phyloP scores from a whole-genome alignment of 225 moss, liverwort and hornwort species.

The Neckera pumila region DNA sequence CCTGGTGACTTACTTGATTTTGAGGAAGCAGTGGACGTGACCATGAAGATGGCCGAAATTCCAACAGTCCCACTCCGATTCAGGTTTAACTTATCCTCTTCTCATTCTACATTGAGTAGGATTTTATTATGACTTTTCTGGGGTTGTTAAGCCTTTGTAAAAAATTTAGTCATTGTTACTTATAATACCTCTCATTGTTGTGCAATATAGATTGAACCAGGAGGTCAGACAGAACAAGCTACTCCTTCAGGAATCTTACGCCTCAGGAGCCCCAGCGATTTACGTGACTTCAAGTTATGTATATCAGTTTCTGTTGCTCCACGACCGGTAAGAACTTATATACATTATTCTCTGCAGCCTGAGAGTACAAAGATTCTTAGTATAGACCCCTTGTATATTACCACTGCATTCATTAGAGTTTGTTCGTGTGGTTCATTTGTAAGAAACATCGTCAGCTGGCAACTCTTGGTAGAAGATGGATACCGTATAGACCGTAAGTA shows the following conservation, averaged over 20 bases:
- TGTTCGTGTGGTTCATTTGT: neutral
- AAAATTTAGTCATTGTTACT: neutral
- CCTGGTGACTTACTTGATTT: constrained; percentile 38
- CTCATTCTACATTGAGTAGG: neutral
- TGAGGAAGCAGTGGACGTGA: constrained; percentile 68
- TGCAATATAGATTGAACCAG: constrained; percentile 76
- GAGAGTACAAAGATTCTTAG: neutral
- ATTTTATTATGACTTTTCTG: neutral
- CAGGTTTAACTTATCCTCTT: constrained; percentile 56
- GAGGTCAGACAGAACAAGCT: constrained; percentile 96
- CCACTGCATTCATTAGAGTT: neutral
- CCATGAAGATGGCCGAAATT: constrained; percentile 86
- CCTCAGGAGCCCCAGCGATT: constrained; percentile 51
- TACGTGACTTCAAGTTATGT: constrained; percentile 72
- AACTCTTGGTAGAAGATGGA: neutral
- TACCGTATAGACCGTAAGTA: neutral
- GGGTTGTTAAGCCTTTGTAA: neutral
- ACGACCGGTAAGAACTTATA: constrained; percentile 49
- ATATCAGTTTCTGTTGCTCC: constrained; percentile 90
- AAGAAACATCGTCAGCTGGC: neutral
- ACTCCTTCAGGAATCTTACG: constrained; percentile 81
- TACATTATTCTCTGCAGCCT: neutral
- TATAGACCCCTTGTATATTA: neutral
- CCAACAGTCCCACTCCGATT: constrained; percentile 72
- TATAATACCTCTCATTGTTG: neutral